Evolutionary conservation across 2,329 filamentous ascomycete genomes (phyloP).

Genomic region (Ascocoryne sarcoides): DNA sequence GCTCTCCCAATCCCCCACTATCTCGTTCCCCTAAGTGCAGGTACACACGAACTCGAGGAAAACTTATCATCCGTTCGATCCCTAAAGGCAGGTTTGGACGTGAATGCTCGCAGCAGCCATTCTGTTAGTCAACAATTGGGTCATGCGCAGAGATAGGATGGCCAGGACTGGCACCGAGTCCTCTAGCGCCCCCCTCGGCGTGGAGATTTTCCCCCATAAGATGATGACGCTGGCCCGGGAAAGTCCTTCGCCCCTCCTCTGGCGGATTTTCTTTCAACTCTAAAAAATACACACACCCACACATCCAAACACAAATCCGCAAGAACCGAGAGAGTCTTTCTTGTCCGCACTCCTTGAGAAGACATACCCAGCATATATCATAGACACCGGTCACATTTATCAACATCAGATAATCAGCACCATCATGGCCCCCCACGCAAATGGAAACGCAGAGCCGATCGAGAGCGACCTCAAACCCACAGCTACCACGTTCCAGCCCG

Average conservation of each 20-base stretch:
- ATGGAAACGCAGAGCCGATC: slow-evolving; percentile 30
- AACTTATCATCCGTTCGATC: slow-evolving; percentile 3
- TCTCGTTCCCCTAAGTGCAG: slow-evolving; percentile 16
- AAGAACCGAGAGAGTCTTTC: too few relatives aligned
- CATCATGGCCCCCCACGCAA: slow-evolving; percentile 51
- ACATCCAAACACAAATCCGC: too few relatives aligned
- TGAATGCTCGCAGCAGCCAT: not conserved
- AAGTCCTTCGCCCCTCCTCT: too few relatives aligned
- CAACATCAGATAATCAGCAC: slow-evolving; percentile 5
- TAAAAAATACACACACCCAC: too few relatives aligned
- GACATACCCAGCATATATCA: too few relatives aligned
- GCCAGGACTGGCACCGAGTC: slow-evolving; percentile 18
- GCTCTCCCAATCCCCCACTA: slow-evolving; percentile 1
- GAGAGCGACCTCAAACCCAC: slow-evolving; percentile 30
- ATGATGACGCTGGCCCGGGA: too few relatives aligned
- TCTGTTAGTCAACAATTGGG: slow-evolving; percentile 11
- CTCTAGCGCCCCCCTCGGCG: slow-evolving; percentile 11
- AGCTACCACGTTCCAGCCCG: slow-evolving; percentile 26
- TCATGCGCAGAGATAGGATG: slow-evolving; percentile 13
- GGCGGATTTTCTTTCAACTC: too few relatives aligned
- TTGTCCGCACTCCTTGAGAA: too few relatives aligned
- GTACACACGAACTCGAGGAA: slow-evolving; percentile 10
- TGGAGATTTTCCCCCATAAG: not conserved
- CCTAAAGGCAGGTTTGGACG: slow-evolving; percentile 22
- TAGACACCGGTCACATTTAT: too few relatives aligned